Percentiles rank a stretch among this genome's conserved stretches.
phyloP scores from a whole-genome alignment of 345 rosid species.

The Brassica carinata region DNA sequence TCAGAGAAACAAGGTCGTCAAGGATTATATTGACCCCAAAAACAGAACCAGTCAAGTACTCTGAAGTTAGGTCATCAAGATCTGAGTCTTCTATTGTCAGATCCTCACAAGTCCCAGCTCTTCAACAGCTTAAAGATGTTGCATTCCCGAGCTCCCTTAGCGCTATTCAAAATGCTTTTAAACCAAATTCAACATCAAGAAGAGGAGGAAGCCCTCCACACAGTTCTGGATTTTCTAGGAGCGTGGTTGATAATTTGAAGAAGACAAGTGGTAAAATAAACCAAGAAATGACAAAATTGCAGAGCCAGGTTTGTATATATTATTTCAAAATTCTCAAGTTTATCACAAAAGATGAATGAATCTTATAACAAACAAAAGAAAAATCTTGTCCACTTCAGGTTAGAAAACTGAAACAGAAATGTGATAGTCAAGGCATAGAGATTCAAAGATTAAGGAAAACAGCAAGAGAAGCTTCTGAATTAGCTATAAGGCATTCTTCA shows the following conservation, averaged over 20 bases:
- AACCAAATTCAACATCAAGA: slow-evolving; percentile 52
- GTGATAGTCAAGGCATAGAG: slow-evolving; percentile 66
- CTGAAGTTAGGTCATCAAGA: slow-evolving; percentile 64
- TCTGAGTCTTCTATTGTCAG: slow-evolving; percentile 57
- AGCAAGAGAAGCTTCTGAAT: slow-evolving; percentile 53
- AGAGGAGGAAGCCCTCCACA: slow-evolving; percentile 77
- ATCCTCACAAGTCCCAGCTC: slow-evolving; percentile 78
- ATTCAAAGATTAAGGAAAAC: slow-evolving; percentile 52
- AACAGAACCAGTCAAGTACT: slow-evolving; percentile 73
- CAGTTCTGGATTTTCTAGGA: slow-evolving; percentile 65
- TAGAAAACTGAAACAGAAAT: slow-evolving; percentile 60
- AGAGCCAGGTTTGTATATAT: slow-evolving; percentile 58
- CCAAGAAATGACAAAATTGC: slow-evolving; percentile 73
- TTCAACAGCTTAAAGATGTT: slow-evolving; percentile 63
- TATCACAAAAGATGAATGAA: background rate
- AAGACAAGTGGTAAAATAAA: slow-evolving; percentile 81
- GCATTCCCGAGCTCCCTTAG: slow-evolving; percentile 75
- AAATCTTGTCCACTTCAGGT: slow-evolving; percentile 47
- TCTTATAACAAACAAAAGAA: background rate
- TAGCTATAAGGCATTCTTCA: slow-evolving; percentile 58
- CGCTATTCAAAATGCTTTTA: slow-evolving; percentile 65
- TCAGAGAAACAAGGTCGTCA: slow-evolving; percentile 53
- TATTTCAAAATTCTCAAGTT: background rate
- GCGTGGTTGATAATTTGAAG: slow-evolving; percentile 74
- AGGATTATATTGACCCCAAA: slow-evolving; percentile 60